Conservation (phyloP, 108 stramenopile species). For the Epipyxis sp. region DNA sequence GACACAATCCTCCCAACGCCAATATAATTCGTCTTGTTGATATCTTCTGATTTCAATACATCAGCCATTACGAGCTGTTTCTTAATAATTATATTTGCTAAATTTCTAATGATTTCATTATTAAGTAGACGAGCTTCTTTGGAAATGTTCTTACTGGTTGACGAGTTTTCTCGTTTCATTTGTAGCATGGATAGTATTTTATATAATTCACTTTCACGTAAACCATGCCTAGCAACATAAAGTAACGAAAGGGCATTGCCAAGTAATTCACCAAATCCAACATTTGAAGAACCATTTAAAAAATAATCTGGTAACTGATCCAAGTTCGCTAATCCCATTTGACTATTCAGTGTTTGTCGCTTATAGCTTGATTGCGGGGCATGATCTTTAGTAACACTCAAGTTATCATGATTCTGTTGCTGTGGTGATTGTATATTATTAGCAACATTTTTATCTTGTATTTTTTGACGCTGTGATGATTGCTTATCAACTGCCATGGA, state of each 20-base stretch:
- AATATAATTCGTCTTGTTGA: background rate
- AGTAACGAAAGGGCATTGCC: constrained; percentile 55
- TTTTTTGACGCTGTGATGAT: too few species aligned
- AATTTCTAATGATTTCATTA: background rate
- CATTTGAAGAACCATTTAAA: constrained; percentile 15
- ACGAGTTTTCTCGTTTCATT: too few species aligned
- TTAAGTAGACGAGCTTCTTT: too few species aligned
- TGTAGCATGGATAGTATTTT: constrained; percentile 37
- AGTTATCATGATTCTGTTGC: too few species aligned
- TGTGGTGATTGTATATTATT: too few species aligned
- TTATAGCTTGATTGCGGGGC: too few species aligned
- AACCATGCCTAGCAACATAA: constrained; percentile 59
- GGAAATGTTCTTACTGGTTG: too few species aligned
- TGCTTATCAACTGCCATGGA: too few species aligned
- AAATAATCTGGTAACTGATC: constrained; percentile 24
- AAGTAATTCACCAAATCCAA: constrained; percentile 44
- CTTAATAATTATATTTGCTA: background rate
- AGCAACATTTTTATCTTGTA: too few species aligned
- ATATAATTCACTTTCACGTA: constrained; percentile 57
- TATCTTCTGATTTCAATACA: constrained; percentile 3
- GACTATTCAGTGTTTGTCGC: too few species aligned
- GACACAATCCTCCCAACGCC: background rate
- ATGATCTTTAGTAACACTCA: too few species aligned
- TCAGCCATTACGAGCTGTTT: background rate
- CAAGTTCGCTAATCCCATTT: background rate